Evolutionary conservation across 768 basidiomycete species (phyloP).

Genomic region (Agaricus blazei): DNA sequence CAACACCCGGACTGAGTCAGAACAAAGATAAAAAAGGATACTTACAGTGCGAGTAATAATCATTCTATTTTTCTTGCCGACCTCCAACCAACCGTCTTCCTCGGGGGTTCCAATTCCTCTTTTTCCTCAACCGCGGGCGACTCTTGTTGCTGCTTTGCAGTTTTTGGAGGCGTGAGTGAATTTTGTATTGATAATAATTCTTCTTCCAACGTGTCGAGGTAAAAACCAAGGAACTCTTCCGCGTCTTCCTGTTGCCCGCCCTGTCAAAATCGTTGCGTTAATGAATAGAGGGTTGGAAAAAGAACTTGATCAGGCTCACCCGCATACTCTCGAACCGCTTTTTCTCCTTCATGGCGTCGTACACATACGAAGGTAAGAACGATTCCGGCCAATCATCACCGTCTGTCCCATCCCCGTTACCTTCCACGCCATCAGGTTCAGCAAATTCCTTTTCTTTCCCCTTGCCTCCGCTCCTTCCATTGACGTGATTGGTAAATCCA

Average conservation of each 20-base stretch:
- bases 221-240: slow-evolving; percentile 98
- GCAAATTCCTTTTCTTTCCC: slow-evolving; percentile 11
- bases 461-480: slow-evolving; percentile 21
- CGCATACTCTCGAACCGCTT: slow-evolving; percentile 92
- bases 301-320: slow-evolving; percentile 39
- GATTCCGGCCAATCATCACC: slow-evolving; percentile 57
- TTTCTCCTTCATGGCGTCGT: slow-evolving; percentile 91
- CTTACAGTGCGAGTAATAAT: slow-evolving; percentile 77
- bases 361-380: slow-evolving; percentile 82
- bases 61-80: slow-evolving; percentile 81
- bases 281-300: slow-evolving; percentile 1
- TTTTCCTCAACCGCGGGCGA: slow-evolving; percentile 34
- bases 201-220: slow-evolving; percentile 91
- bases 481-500: slow-evolving; percentile 10
- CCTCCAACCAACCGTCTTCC: slow-evolving; percentile 87
- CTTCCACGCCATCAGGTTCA: slow-evolving; percentile 25
- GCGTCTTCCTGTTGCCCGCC: slow-evolving; percentile 97
- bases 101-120: slow-evolving; percentile 35
- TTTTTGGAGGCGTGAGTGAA: slow-evolving; percentile 37
- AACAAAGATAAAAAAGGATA: slow-evolving; percentile 9
- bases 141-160: slow-evolving; percentile 17
- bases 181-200: slow-evolving; percentile 71
- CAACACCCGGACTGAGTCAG: neutral
- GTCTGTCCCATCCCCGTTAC: slow-evolving; percentile 27
- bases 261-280: slow-evolving; percentile 25